phyloP scores from a whole-genome alignment of 2,329 filamentous ascomycete genomes.

The Pleoardoris graminearum region DNA sequence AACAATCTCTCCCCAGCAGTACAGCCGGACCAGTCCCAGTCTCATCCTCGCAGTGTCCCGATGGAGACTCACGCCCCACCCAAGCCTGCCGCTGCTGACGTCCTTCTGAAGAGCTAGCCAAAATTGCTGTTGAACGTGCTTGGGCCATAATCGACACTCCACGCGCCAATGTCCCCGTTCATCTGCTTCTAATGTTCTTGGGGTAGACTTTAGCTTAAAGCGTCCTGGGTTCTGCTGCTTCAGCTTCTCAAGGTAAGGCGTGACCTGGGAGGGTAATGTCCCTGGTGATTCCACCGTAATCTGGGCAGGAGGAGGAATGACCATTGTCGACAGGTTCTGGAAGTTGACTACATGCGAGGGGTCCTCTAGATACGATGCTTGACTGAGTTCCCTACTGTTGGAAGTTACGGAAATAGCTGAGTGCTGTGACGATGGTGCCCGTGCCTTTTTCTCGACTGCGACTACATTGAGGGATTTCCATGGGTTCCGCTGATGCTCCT shows the following conservation, averaged over 20 bases:
- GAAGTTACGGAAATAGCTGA: background rate
- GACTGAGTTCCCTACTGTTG: background rate
- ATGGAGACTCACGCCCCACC: constrained; percentile 67
- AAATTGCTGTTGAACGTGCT: constrained; percentile 53
- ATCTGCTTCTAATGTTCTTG: constrained; percentile 57
- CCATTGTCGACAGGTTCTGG: constrained; percentile 23
- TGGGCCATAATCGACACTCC: constrained; percentile 59
- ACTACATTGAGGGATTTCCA: too few relatives aligned
- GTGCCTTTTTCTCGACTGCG: background rate
- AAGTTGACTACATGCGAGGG: constrained; percentile 20
- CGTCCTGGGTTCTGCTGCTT: constrained; percentile 34
- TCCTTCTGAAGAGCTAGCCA: constrained; percentile 67
- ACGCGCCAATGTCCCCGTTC: constrained; percentile 82
- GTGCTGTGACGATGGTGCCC: background rate
- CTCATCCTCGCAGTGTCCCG: constrained; percentile 33
- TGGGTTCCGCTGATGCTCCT: background rate
- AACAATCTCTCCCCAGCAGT: constrained; percentile 76
- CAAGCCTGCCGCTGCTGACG: constrained; percentile 61
- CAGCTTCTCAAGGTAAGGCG: constrained; percentile 25
- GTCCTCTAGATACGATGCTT: background rate
- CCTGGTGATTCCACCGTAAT: constrained; percentile 23
- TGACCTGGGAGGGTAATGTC: constrained; percentile 35
- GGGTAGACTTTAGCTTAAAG: constrained; percentile 45
- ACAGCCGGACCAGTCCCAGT: constrained; percentile 62
- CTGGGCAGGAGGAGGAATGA: constrained; percentile 30